Conservation (phyloP, 2,329 filamentous ascomycete species). For the Penicillium capsulatum region DNA sequence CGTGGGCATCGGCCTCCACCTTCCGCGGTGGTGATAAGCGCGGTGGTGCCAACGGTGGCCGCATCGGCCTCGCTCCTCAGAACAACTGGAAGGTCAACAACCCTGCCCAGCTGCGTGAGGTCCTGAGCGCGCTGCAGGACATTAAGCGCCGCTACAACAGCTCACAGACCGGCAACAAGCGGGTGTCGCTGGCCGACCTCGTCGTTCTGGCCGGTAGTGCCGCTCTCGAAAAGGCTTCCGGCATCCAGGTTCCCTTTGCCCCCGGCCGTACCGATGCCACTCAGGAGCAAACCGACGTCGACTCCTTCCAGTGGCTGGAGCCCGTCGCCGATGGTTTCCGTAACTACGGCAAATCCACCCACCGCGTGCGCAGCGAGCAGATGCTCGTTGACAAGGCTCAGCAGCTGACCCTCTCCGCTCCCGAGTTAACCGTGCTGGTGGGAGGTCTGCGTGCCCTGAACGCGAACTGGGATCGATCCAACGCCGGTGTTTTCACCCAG, state of each 20-base stretch:
- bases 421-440: slow-evolving; percentile 66
- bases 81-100: slow-evolving; percentile 72
- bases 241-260: slow-evolving; percentile 63
- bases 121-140: slow-evolving; percentile 58
- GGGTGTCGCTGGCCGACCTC: slow-evolving; percentile 72
- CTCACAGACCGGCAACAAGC: slow-evolving; percentile 54
- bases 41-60: slow-evolving; percentile 74
- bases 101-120: slow-evolving; percentile 60
- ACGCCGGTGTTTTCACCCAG: slow-evolving; percentile 64
- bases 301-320: slow-evolving; percentile 63
- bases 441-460: slow-evolving; percentile 68
- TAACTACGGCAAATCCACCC: slow-evolving; percentile 64
- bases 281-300: slow-evolving; percentile 65
- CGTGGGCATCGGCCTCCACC: slow-evolving; percentile 67
- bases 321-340: slow-evolving; percentile 72
- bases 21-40: slow-evolving; percentile 77
- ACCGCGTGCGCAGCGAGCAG: slow-evolving; percentile 62
- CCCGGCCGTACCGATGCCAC: slow-evolving; percentile 69
- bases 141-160: slow-evolving; percentile 65
- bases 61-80: slow-evolving; percentile 69
- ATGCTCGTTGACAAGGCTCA: slow-evolving; percentile 68
- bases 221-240: slow-evolving; percentile 67
- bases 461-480: slow-evolving; percentile 67
- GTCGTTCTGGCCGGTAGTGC: slow-evolving; percentile 71
- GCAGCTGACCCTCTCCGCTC: slow-evolving; percentile 65